A percentile compares a stretch with the other conserved stretches of the same genome.
These are phyloP conservation scores for Suhomyces sp. DNA, from an alignment of 805 yeast species.

Conservation along the genomic window DNA sequence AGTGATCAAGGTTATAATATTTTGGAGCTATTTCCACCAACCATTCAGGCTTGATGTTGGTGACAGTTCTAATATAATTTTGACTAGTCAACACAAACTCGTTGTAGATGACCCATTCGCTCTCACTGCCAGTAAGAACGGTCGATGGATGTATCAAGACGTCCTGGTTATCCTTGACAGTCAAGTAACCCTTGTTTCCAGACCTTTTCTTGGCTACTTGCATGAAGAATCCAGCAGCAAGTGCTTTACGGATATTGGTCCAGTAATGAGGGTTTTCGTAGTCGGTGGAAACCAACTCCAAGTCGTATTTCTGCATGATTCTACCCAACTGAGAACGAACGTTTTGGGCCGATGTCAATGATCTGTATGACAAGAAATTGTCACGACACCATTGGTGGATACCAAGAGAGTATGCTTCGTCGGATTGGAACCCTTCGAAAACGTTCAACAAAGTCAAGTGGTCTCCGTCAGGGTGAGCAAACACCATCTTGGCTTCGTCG, in stretches of 20 bases:
- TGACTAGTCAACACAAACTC: constrained; percentile 93
- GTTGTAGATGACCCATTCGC: constrained; percentile 92
- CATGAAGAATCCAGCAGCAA: constrained; percentile 95
- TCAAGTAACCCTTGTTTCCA: constrained; percentile 74
- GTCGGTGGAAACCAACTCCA: constrained; percentile 68
- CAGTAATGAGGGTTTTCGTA: constrained; percentile 58
- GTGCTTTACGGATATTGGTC: constrained; percentile 78
- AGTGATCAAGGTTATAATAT: constrained; percentile 61
- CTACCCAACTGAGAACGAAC: constrained; percentile 81
- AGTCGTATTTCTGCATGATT: constrained; percentile 76
- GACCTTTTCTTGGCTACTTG: constrained; percentile 92
- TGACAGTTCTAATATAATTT: constrained; percentile 92
- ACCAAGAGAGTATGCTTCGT: constrained; percentile 66
- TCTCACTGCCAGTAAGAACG: constrained; percentile 71
- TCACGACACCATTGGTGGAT: constrained; percentile 87
- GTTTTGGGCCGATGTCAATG: constrained; percentile 80
- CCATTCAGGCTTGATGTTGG: constrained; percentile 90
- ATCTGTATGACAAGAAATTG: constrained; percentile 78
- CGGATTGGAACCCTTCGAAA: constrained; percentile 75
- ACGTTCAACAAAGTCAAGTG: constrained; percentile 89
- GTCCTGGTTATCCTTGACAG: constrained; percentile 95
- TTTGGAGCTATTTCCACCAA: constrained; percentile 75
- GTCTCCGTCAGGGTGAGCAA: constrained; percentile 94
- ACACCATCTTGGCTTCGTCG: constrained; percentile 81
- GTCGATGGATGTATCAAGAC: constrained; percentile 93